Evolutionary conservation across 2,329 filamentous ascomycete species (phyloP).

Genomic region (Xylariaceae sp.): DNA sequence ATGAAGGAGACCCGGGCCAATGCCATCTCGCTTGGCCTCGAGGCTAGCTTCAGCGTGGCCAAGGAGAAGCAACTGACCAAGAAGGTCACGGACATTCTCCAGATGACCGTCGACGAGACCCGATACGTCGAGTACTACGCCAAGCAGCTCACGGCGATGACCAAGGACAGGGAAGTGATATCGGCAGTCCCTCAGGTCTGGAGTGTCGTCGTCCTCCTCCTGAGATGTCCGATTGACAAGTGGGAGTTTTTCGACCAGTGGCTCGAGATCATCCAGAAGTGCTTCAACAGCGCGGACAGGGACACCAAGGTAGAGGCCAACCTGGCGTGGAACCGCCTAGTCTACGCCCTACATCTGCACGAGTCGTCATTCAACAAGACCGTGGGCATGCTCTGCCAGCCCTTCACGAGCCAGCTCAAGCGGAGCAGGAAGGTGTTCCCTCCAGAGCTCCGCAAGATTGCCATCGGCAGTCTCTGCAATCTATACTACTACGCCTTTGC

Average conservation of each 20-base stretch:
- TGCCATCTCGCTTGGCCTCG: constrained; percentile 71
- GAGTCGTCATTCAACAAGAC: constrained; percentile 58
- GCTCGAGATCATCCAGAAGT: constrained; percentile 75
- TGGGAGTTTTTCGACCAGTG: constrained; percentile 76
- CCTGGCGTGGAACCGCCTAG: constrained; percentile 79
- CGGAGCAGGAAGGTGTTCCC: constrained; percentile 54
- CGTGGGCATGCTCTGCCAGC: constrained; percentile 56
- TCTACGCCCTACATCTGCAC: constrained; percentile 69
- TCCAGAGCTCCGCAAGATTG: constrained; percentile 53
- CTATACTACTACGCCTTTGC: constrained; percentile 81
- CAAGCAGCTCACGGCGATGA: constrained; percentile 65
- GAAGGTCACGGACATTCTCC: constrained; percentile 63
- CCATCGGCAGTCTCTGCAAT: constrained; percentile 71
- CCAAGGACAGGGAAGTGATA: constrained; percentile 60
- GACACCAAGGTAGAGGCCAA: constrained; percentile 74
- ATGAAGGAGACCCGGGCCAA: constrained; percentile 72
- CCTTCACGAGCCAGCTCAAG: constrained; percentile 66
- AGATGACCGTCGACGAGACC: constrained; percentile 55
- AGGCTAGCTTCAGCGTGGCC: constrained; percentile 67
- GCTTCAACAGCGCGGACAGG: constrained; percentile 76
- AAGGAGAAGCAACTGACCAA: constrained; percentile 66
- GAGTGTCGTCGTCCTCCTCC: constrained; percentile 76
- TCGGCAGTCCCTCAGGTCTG: constrained; percentile 80
- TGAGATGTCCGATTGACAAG: constrained; percentile 62
- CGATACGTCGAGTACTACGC: constrained; percentile 70